These are phyloP conservation scores for Pilatotrama ljubarskyi DNA, from an alignment of 768 basidiomycete genomes.

Conservation along the genomic window DNA sequence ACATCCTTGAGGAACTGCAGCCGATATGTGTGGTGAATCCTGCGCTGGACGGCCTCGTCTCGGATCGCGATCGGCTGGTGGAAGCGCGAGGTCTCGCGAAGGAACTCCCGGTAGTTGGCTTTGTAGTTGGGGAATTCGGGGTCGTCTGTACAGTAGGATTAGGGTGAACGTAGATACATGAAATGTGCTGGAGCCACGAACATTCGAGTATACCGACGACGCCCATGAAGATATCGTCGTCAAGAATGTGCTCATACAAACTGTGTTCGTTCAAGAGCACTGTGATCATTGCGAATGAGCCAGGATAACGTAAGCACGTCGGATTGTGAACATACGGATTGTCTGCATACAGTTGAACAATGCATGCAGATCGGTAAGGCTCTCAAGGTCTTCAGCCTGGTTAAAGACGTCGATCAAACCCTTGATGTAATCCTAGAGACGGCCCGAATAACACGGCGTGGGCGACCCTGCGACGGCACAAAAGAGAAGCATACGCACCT, in stretches of 20 bases:
- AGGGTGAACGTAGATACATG: constrained; percentile 18
- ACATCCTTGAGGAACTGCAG: constrained; percentile 98
- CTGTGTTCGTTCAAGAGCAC: constrained; percentile 94
- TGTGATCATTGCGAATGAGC: constrained; percentile 32
- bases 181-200: constrained; percentile 39
- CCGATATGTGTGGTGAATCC: constrained; percentile 97
- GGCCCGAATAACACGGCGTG: constrained; percentile 12
- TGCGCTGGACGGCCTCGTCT: constrained; percentile 72
- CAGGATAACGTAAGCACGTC: neutral
- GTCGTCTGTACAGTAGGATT: constrained; percentile 62
- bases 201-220: constrained; percentile 98
- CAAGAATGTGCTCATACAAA: constrained; percentile 92
- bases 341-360: constrained; percentile 92
- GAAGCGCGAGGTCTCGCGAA: constrained; percentile 79
- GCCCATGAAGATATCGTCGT: constrained; percentile 89
- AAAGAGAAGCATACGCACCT: constrained; percentile 52
- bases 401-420: constrained; percentile 80
- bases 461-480: neutral
- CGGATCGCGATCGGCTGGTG: constrained; percentile 86
- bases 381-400: constrained; percentile 92
- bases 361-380: constrained; percentile 85
- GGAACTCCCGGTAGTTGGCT: constrained; percentile 95
- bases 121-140: constrained; percentile 97
- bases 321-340: constrained; percentile 61
- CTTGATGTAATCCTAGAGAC: constrained; percentile 79